These are phyloP conservation scores for Rhododendron simsii DNA, from an alignment of 148 eudicot genomes.

Conservation along the genomic window DNA sequence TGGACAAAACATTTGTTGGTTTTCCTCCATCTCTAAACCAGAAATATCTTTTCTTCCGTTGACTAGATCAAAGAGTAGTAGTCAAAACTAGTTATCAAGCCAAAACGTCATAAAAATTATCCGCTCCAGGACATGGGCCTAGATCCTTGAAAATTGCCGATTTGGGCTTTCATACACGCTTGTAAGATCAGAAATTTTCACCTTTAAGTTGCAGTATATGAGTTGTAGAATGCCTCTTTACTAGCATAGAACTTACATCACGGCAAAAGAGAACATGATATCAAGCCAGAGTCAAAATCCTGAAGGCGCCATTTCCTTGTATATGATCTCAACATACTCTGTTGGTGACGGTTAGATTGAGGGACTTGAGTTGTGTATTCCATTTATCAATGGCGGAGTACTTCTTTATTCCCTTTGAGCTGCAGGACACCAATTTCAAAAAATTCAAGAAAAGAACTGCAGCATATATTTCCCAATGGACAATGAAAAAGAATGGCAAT, in stretches of 20 bases:
- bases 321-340: conserved; percentile 51
- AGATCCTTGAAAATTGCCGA: background rate
- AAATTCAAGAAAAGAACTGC: no score
- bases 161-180: background rate
- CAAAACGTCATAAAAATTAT: background rate
- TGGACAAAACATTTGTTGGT: background rate
- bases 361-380: conserved; percentile 81
- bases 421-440: conserved; percentile 20
- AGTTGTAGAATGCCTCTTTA: background rate
- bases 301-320: background rate
- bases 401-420: conserved; percentile 92
- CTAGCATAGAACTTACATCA: background rate
- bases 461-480: no score
- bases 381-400: conserved; percentile 93
- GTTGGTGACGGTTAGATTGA: conserved; percentile 62
- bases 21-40: background rate
- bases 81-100: background rate
- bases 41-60: background rate
- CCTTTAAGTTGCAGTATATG: background rate
- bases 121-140: background rate
- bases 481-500: background rate
- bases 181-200: background rate
- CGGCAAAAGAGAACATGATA: background rate
- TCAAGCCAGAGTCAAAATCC: background rate
- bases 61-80: background rate